phyloP scores from a whole-genome alignment of 805 yeast genomes.

The Schizosaccharomyces octosporus region DNA sequence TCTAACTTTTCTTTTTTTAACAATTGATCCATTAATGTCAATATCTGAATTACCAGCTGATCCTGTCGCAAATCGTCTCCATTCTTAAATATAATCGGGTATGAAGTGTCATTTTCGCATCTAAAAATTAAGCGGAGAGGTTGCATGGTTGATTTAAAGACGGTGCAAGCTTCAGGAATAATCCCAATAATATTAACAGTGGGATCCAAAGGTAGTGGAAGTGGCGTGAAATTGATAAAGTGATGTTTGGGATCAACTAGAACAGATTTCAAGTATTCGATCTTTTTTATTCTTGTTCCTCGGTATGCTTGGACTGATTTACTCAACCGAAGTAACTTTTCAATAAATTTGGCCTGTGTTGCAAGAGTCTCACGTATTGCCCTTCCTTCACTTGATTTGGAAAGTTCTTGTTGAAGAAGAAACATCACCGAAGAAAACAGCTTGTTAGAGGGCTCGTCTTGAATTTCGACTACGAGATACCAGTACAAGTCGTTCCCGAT shows the following conservation, averaged over 20 bases:
- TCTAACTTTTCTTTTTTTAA: conserved; percentile 76
- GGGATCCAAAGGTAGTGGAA: conserved; percentile 68
- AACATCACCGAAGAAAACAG: conserved; percentile 24
- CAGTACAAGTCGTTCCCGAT: conserved; percentile 74
- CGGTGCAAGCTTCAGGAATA: conserved; percentile 54
- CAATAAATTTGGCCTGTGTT: conserved; percentile 46
- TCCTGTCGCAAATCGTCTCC: conserved; percentile 95
- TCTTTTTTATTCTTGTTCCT: conserved; percentile 56
- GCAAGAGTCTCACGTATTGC: conserved; percentile 16
- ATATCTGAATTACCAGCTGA: conserved; percentile 85
- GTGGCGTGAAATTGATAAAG: conserved; percentile 23
- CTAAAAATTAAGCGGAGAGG: conserved; percentile 67
- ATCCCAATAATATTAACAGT: conserved; percentile 47
- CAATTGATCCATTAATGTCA: conserved; percentile 70
- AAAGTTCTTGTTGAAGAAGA: conserved; percentile 19
- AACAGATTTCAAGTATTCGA: conserved; percentile 38
- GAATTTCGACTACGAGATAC: conserved; percentile 73
- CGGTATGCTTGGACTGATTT: conserved; percentile 35
- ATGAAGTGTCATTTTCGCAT: conserved; percentile 26
- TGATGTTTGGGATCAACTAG: conserved; percentile 25
- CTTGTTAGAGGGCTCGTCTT: conserved; percentile 28
- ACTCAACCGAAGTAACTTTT: conserved; percentile 39
- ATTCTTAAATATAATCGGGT: conserved; percentile 73
- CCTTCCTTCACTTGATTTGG: conserved; percentile 12
- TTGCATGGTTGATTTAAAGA: conserved; percentile 72